Base-by-base conservation (phyloP, 257 asterid genomes). In the Thymus mandschuricus region DNA sequence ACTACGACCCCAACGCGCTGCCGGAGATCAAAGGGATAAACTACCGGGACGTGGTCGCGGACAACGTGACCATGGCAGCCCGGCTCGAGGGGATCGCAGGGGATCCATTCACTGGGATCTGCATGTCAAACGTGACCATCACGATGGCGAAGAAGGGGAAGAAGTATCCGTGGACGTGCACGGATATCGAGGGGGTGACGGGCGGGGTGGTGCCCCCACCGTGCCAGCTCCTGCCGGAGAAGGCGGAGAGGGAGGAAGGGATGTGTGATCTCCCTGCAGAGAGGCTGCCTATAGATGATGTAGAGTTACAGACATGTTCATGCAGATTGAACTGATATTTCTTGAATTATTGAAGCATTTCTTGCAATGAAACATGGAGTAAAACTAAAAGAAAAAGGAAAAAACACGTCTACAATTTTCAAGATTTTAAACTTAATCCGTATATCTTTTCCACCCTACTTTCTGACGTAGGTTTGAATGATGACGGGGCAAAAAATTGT, bases 91-190 rank as follows among this genome's bases (percentile, higher is more conserved):
- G 98, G 35, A 89, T 92, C 9, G 70, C 96, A 0, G 96, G 96
- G 1, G 89, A 89, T 73, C 87, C 94, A 0, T 92, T 92, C 77
- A 92, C 88, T 0, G 90, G 90, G 15, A 88, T 92, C 9, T 92
- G 98, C 78, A 78, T 92, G 68, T 89, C 96, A 3, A 92, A 92
- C 73, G 89, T 86, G 34, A 89, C 90, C 0, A 89, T 92, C 38
- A 77, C 80, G 15, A 40, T 92, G 92, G 90, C 94, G 1, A 58
- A 59, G 60, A 91, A 87, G 83, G 87, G 90, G 1, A 85, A 87
- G 88, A 89, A 92, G 85, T 70, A 79, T 62, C 96, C 94, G 3
- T 92, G 96, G 96, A 81, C 80, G n/a, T 92, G 98, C 64, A 61
- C 79, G 5, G 91, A 89, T 1, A 74, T 89, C 58, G 77, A 76